These are phyloP conservation scores for Arthrobotrys sinensis DNA, from an alignment of 2,329 filamentous ascomycete genomes.

Conservation along the genomic window DNA sequence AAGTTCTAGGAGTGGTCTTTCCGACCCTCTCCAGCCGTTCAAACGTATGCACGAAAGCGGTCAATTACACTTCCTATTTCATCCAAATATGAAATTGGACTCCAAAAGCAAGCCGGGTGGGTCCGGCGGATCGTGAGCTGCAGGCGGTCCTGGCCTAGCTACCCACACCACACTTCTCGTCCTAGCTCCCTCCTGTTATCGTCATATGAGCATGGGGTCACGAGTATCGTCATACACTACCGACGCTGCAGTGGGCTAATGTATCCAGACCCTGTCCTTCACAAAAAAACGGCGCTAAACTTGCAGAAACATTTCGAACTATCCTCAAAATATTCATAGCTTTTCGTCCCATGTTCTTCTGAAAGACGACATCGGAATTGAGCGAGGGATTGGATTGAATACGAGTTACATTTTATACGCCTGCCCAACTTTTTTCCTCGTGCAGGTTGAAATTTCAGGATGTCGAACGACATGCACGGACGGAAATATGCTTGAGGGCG, in stretches of 20 bases:
- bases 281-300: constrained; percentile 47
- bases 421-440: neutral
- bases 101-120: constrained; percentile 39
- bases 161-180: constrained; percentile 23
- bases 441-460: constrained; percentile 24
- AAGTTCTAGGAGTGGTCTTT: constrained; percentile 1
- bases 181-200: constrained; percentile 54
- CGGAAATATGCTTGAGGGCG: constrained; percentile 10
- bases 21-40: constrained; percentile 14
- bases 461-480: constrained; percentile 19
- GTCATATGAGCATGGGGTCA: constrained; percentile 59
- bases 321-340: constrained; percentile 20
- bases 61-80: constrained; percentile 56
- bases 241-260: constrained; percentile 2
- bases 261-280: constrained; percentile 36
- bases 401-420: constrained; percentile 1
- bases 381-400: neutral
- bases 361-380: constrained; percentile 8
- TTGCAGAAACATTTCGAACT: constrained; percentile 19
- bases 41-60: constrained; percentile 33
- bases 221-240: constrained; percentile 53
- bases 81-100: constrained; percentile 30
- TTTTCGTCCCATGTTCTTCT: constrained; percentile 50
- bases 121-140: constrained; percentile 49
- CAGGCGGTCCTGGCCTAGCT: constrained; percentile 23